phyloP scores from a whole-genome alignment of 2,329 filamentous ascomycete genomes.

The Cladorrhinum sp. region DNA sequence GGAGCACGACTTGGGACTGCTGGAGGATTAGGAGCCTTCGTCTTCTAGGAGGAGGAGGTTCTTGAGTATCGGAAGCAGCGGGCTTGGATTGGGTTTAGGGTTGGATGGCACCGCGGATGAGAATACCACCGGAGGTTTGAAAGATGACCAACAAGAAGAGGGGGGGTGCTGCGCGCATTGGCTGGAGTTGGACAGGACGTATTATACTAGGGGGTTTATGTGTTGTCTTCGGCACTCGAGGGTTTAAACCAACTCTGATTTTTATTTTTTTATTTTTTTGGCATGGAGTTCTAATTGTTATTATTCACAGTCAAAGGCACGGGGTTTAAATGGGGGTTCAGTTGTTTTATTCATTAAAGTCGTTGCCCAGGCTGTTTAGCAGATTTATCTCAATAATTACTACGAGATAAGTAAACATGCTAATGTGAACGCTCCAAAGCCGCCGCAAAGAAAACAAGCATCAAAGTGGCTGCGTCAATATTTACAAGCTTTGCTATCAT shows the following conservation, averaged over 20 bases:
- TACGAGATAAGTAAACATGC: neutral
- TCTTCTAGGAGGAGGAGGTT: constrained; percentile 26
- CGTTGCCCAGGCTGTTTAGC: neutral
- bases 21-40: constrained; percentile 18
- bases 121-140: neutral
- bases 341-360: no score
- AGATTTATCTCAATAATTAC: neutral
- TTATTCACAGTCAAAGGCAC: no score
- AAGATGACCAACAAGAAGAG: neutral
- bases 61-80: neutral
- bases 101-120: neutral
- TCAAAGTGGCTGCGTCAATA: no score
- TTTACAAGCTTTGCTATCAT: neutral
- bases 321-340: neutral
- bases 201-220: constrained; percentile 21
- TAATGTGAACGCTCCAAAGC: neutral
- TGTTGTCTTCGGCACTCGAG: constrained; percentile 21
- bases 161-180: constrained; percentile 23
- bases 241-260: neutral
- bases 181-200: constrained; percentile 23
- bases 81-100: neutral
- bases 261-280: no score
- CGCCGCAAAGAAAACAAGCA: no score
- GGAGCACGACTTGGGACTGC: constrained; percentile 36
- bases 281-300: neutral